These are phyloP conservation scores for Tilletia indica DNA, from an alignment of 1,284 basidiomycete species.

Conservation along the genomic window DNA sequence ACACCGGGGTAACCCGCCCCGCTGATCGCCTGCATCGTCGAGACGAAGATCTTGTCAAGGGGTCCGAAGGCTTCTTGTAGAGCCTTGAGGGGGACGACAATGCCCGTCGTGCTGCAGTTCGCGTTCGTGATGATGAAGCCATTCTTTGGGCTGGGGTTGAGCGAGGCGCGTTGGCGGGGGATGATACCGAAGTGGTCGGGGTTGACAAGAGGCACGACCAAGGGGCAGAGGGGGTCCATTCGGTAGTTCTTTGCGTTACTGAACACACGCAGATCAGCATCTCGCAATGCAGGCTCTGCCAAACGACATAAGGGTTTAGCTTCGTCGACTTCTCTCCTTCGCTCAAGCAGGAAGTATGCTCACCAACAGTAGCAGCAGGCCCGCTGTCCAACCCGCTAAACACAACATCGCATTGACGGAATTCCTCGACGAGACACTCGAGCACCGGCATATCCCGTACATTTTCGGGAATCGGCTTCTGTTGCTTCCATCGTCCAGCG, in stretches of 20 bases:
- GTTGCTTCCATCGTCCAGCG: constrained; percentile 79
- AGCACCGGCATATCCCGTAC: constrained; percentile 72
- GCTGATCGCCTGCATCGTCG: constrained; percentile 96
- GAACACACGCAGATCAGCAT: constrained; percentile 86
- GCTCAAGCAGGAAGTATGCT: constrained; percentile 49
- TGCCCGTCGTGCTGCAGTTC: constrained; percentile 94
- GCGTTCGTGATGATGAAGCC: constrained; percentile 99
- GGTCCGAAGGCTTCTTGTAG: constrained; percentile 91
- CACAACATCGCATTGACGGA: constrained; percentile 78
- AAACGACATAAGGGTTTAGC: neutral
- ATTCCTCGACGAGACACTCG: constrained; percentile 76
- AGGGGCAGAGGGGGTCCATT: constrained; percentile 87
- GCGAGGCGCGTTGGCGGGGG: constrained; percentile 70
- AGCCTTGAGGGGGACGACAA: constrained; percentile 87
- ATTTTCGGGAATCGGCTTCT: constrained; percentile 69
- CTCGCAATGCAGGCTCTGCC: constrained; percentile 79
- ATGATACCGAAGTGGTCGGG: constrained; percentile 81
- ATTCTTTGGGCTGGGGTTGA: constrained; percentile 64
- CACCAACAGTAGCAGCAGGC: constrained; percentile 90
- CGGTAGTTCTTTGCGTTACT: constrained; percentile 98
- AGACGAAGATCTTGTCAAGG: constrained; percentile 82
- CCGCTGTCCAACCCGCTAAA: constrained; percentile 95
- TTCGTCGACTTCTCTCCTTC: neutral
- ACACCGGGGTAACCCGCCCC: constrained; percentile 97
- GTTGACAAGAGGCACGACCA: constrained; percentile 96